These are phyloP conservation scores for Pythium pyrilobum DNA, from an alignment of 352 stramenopile species.

Conservation along the genomic window DNA sequence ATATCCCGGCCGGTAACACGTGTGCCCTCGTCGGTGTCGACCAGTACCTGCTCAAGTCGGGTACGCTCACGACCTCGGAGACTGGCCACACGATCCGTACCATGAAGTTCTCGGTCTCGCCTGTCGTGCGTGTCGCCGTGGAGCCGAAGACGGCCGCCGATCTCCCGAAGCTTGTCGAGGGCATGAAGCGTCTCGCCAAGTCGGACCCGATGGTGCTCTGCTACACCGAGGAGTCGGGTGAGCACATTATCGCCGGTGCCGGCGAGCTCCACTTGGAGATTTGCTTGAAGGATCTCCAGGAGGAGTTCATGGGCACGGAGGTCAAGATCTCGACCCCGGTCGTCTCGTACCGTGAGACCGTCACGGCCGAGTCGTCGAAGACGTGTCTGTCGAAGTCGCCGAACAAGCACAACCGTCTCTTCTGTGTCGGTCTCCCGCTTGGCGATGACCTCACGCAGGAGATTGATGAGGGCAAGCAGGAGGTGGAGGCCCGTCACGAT, in stretches of 20 bases:
- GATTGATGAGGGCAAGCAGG: slow-evolving; percentile 96
- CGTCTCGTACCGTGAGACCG: slow-evolving; percentile 99
- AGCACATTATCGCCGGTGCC: slow-evolving; percentile 99
- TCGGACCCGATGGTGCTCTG: slow-evolving; percentile 99
- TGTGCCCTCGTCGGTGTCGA: slow-evolving; percentile 99
- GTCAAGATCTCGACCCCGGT: slow-evolving; percentile 99
- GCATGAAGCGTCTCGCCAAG: slow-evolving; percentile 99
- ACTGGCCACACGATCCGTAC: slow-evolving; percentile 98
- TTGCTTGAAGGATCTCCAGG: slow-evolving; percentile 99
- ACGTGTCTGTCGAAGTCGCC: slow-evolving; percentile 99
- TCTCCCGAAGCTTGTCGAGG: slow-evolving; percentile 99
- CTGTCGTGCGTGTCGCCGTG: slow-evolving; percentile 99
- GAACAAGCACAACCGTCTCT: slow-evolving; percentile 99
- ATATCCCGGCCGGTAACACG: slow-evolving; percentile 99
- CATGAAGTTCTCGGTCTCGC: slow-evolving; percentile 99
- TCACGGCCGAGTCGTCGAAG: slow-evolving; percentile 93
- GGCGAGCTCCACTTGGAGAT: slow-evolving; percentile 99
- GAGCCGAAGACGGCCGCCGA: slow-evolving; percentile 98
- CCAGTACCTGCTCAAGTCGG: slow-evolving; percentile 99
- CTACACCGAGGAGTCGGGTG: slow-evolving; percentile 99
- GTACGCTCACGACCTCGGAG: slow-evolving; percentile 98
- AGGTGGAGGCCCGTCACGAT: slow-evolving; percentile 90
- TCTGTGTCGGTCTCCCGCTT: slow-evolving; percentile 91
- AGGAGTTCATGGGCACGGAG: slow-evolving; percentile 99
- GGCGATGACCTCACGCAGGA: slow-evolving; percentile 93